Percentiles rank a stretch among this genome's conserved stretches.
Conservation (phyloP, 495 filamentous ascomycete species). For the Wilcoxina mikolae region DNA sequence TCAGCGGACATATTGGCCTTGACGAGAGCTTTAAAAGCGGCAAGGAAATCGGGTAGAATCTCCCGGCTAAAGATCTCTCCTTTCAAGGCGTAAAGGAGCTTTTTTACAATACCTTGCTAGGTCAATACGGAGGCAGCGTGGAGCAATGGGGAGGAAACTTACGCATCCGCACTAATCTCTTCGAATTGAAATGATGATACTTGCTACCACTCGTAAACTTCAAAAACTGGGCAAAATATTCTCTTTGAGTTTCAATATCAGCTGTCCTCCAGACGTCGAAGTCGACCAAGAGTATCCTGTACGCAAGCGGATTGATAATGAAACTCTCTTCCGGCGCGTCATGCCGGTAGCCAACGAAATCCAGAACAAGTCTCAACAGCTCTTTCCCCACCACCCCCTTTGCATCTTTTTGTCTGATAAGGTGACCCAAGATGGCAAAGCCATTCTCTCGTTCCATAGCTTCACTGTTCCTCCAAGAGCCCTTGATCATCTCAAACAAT, state of each 20-base stretch:
- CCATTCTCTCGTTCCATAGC: slow-evolving; percentile 94
- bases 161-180: slow-evolving; percentile 79
- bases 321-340: slow-evolving; percentile 50
- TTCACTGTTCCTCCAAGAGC: slow-evolving; percentile 94
- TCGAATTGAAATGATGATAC: slow-evolving; percentile 79
- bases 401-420: slow-evolving; percentile 30
- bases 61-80: slow-evolving; percentile 57
- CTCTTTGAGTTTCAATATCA: slow-evolving; percentile 52
- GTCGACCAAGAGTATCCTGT: slow-evolving; percentile 80
- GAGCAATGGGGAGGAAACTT: slow-evolving; percentile 33
- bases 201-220: slow-evolving; percentile 72
- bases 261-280: slow-evolving; percentile 80
- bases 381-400: slow-evolving; percentile 30
- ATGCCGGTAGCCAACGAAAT: slow-evolving; percentile 74
- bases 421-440: slow-evolving; percentile 64
- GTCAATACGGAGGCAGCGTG: slow-evolving; percentile 1
- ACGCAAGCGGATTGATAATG: slow-evolving; percentile 89
- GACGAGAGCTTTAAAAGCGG: slow-evolving; percentile 61
- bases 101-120: slow-evolving; percentile 65
- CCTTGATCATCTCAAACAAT: slow-evolving; percentile 65
- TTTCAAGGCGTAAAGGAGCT: slow-evolving; percentile 77
- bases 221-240: slow-evolving; percentile 86
- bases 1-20: slow-evolving; percentile 66
- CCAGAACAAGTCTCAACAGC: slow-evolving; percentile 60
- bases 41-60: slow-evolving; percentile 57